Base-by-base conservation (phyloP, 768 basidiomycete species). In the Naganishia kalamii region DNA sequence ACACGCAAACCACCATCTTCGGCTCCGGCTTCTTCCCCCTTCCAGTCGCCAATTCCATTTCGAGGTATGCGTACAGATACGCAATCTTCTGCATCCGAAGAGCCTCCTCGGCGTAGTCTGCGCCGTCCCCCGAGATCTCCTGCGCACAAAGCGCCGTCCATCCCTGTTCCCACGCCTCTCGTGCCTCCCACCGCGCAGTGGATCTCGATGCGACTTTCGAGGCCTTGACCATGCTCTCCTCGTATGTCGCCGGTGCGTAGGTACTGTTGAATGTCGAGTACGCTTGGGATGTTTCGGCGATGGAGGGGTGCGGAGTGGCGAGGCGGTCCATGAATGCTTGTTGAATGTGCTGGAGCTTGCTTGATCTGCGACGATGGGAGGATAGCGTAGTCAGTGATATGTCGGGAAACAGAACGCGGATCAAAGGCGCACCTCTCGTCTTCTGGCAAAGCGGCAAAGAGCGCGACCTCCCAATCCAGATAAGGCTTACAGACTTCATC, bases 261-360 rank as follows among this genome's bases (percentile, higher is more conserved):
- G 84, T 83, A 0, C 91, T 90, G 17, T 90, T 90, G 79, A 97
- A 96, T 0, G 87, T 84, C 0, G 93, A 96, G 75, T 94, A 98
- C 1, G 84, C 82, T 71, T 90, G 86, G 63, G 87, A 86, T 0
- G 92, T 93, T 15, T 88, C 84, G 43, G 90, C 89, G 62, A 47
- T 7, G 33, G 40, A 71, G 47, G 72, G 68, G 64, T 37, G 15
- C 5, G 37, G 19, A 29, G 25, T 33, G 8, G 52, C 54, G 33
- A 46, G 37, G 19, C 51, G 50, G 27, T 30, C 33, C 30, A 35
- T 23, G 44, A 25, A 30, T 12, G 37, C 47, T 62, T 41, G 27
- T 8, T 65, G 33, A 48, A 62, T 64, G 7, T 4, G 19, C 10
- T 25, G 37, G 19, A 44, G 50, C 25, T 23, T 29, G 27, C 17